These are phyloP conservation scores for Astragalus membranaceus DNA, from an alignment of 306 rosid genomes.

Conservation along the genomic window DNA sequence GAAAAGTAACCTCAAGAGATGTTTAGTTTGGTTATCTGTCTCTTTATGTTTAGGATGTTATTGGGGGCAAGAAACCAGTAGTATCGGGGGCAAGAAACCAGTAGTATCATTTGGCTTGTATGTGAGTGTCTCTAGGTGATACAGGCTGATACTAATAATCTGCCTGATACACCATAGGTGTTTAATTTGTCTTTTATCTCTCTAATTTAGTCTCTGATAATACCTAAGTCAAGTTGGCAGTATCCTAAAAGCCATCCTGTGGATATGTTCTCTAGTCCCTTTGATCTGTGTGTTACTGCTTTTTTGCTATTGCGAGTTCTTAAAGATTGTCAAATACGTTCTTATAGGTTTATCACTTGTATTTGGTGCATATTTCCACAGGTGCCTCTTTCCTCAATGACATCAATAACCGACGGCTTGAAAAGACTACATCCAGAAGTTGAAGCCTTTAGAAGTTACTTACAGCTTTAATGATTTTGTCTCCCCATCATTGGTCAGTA, in stretches of 20 bases:
- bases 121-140: neutral
- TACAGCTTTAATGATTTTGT: slow-evolving; percentile 84
- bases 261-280: too few relatives aligned
- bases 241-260: too few relatives aligned
- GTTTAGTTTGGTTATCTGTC: neutral
- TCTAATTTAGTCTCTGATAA: too few relatives aligned
- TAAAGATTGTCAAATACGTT: too few relatives aligned
- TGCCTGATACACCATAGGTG: slow-evolving; percentile 5
- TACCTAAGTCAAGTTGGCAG: too few relatives aligned
- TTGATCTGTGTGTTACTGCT: too few relatives aligned
- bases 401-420: slow-evolving; percentile 82
- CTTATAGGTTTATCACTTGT: too few relatives aligned
- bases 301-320: too few relatives aligned
- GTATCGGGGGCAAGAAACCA: too few relatives aligned
- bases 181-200: too few relatives aligned
- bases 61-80: slow-evolving; percentile 2
- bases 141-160: neutral
- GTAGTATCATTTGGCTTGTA: neutral
- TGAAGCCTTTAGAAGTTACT: slow-evolving; percentile 82
- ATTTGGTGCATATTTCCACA: too few relatives aligned
- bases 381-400: slow-evolving; percentile 73
- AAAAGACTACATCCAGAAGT: slow-evolving; percentile 72
- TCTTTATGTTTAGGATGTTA: neutral
- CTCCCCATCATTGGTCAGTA: slow-evolving; percentile 65
- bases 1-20: neutral